A percentile compares a stretch with the other conserved stretches of the same genome.
Conservation (phyloP, 2,329 filamentous ascomycete species). For the Aspergillus sp. region DNA sequence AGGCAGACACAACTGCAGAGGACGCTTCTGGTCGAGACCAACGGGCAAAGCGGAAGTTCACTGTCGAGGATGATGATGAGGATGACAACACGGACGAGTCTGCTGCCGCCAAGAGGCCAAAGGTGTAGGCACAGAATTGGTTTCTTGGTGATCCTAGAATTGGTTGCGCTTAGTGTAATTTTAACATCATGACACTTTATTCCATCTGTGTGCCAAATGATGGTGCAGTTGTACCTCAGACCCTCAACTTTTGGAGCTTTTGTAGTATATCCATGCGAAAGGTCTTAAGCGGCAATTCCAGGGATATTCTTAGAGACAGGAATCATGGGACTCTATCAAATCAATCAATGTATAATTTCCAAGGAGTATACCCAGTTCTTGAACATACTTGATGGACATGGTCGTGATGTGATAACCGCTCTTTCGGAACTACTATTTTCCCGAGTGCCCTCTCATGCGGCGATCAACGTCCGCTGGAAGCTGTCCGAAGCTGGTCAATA, state of each 20-base stretch:
- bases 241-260: neutral
- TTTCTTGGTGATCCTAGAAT: conserved; percentile 1
- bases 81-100: conserved; percentile 17
- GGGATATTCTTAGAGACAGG: no score
- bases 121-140: conserved; percentile 20
- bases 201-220: neutral
- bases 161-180: neutral
- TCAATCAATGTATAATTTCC: no score
- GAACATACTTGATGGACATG: neutral
- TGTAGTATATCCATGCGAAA: neutral
- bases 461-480: neutral
- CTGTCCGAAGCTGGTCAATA: neutral
- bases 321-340: no score
- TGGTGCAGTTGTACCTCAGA: neutral
- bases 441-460: neutral
- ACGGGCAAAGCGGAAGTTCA: conserved; percentile 32
- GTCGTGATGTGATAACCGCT: neutral
- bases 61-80: conserved; percentile 28
- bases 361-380: neutral
- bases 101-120: conserved; percentile 29
- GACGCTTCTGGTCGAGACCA: conserved; percentile 13
- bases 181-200: neutral
- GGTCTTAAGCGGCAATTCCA: no score
- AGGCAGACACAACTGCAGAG: conserved; percentile 19
- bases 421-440: neutral